phyloP scores from a whole-genome alignment of 2,329 filamentous ascomycete genomes.

The Blastomyces gilchristii region DNA sequence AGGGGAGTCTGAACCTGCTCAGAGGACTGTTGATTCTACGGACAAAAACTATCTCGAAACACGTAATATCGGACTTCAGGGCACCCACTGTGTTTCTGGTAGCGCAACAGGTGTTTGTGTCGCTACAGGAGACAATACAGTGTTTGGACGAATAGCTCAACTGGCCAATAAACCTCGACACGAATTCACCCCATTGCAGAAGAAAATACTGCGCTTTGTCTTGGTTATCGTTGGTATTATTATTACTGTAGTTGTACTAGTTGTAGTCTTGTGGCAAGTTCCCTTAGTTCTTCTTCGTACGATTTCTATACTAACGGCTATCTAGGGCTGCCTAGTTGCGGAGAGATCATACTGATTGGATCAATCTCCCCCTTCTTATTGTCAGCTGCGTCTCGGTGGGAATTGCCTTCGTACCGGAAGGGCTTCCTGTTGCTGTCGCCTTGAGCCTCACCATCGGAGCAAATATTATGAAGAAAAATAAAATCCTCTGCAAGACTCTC shows the following conservation, averaged over 20 bases:
- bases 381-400: conserved; percentile 63
- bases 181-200: conserved; percentile 59
- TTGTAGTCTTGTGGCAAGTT: conserved; percentile 51
- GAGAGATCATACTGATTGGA: conserved; percentile 56
- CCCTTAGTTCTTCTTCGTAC: neutral
- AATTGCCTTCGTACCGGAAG: conserved; percentile 67
- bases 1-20: conserved; percentile 57
- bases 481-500: too few relatives aligned
- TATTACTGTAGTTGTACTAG: conserved; percentile 46
- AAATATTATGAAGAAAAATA: conserved; percentile 65
- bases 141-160: conserved; percentile 66
- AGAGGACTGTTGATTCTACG: conserved; percentile 54
- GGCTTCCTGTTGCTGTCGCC: conserved; percentile 59
- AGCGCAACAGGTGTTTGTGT: conserved; percentile 58
- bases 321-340: conserved; percentile 59
- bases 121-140: conserved; percentile 59
- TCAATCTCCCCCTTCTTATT: conserved; percentile 60
- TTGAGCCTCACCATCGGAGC: conserved; percentile 65
- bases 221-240: conserved; percentile 58
- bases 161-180: conserved; percentile 59
- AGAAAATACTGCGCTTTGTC: conserved; percentile 64
- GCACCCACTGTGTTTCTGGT: conserved; percentile 67
- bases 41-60: conserved; percentile 70
- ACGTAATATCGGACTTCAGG: conserved; percentile 63
- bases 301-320: conserved; percentile 12